Percentiles rank a stretch among this genome's conserved stretches.
Conservation (phyloP, 352 stramenopile genomes). For the Phytophthora meadii region DNA sequence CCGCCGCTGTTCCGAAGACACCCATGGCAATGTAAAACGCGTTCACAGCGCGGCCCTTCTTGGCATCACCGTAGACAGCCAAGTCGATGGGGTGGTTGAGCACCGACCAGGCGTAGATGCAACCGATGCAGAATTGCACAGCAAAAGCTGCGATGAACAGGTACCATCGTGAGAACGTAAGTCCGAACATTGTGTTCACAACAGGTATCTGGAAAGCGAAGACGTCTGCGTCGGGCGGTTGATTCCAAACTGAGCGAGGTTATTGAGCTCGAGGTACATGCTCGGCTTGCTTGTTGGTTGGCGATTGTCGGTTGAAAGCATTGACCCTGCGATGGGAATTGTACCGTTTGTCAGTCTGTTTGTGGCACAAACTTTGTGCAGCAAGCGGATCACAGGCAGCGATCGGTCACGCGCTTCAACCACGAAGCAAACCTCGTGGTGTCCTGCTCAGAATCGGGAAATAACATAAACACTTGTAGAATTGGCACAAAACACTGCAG, state of each 20-base stretch:
- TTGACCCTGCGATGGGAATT: not conserved
- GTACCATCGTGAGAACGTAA: slow-evolving; percentile 73
- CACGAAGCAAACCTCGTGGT: not conserved
- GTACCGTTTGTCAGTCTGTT: not conserved
- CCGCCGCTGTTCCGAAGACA: slow-evolving; percentile 58
- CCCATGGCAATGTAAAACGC: slow-evolving; percentile 73
- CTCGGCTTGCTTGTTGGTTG: not conserved
- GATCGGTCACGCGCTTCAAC: not conserved
- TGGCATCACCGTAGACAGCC: slow-evolving; percentile 54
- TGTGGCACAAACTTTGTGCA: not conserved
- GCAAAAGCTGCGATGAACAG: slow-evolving; percentile 67
- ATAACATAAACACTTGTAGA: no score
- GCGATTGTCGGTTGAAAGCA: not conserved
- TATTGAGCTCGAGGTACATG: not conserved
- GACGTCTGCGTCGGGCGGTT: not conserved
- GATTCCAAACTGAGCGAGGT: slow-evolving; percentile 24
- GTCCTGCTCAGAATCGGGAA: no score
- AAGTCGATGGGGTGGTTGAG: slow-evolving; percentile 69
- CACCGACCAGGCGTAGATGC: slow-evolving; percentile 74
- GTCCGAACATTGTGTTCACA: slow-evolving; percentile 15
- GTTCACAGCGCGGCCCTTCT: slow-evolving; percentile 61
- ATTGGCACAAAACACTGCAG: no score
- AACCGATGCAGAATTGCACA: slow-evolving; percentile 71
- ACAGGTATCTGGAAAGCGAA: slow-evolving; percentile 1
- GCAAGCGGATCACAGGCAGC: not conserved